Evolutionary conservation across 352 stramenopile genomes (phyloP), one percentile per base, ranked within the genome.

Genomic region (Phytophthora fragariaefolia): DNA sequence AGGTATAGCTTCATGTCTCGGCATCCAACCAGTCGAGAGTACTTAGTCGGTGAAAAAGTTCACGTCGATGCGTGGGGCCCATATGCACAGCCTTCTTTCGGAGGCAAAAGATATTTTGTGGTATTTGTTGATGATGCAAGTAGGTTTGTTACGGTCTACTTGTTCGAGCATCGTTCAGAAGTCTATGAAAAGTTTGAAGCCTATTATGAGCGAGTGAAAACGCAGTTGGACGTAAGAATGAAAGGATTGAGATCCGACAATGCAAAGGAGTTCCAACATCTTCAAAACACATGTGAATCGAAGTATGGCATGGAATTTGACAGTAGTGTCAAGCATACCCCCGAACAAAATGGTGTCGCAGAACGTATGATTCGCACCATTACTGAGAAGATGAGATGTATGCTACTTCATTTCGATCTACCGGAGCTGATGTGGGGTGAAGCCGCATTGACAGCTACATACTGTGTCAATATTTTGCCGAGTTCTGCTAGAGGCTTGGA

Each of bases 391-490:
- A 50, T 68, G 15, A 17, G 61, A 7, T 65, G 57, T 8, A 48
- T 74, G 28, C 26, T 74, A 7, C 40, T 48, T 8, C 63, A 77
- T 50, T 70, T 67, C 6, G 26, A 67, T n/a, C 20, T 73, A 23
- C 57, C 64, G 1, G 20, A 61, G 36, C 23, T 32, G 28, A 42
- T 66, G 30, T 71, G 56, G 56, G 63, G 43, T 15, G 63, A 66
- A 52, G 56, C 51, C 43, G 48, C 49, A 9, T 12, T 55, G 50
- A 66, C 63, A 24, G 51, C 38, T 18, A 50, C 47, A 40, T 63
- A 63, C 30, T 63, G 32, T 23, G 23, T 73, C 12, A 73, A 67
- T 22, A 30, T 73, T n/a, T 8, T 60, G 3, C 52, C 64, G n/a
- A 53, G 36, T 28, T 63, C 38, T 9, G 17, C 15, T 2, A 22